phyloP scores from a whole-genome alignment of 2,329 filamentous ascomycete species.

The Diatrype stigma region DNA sequence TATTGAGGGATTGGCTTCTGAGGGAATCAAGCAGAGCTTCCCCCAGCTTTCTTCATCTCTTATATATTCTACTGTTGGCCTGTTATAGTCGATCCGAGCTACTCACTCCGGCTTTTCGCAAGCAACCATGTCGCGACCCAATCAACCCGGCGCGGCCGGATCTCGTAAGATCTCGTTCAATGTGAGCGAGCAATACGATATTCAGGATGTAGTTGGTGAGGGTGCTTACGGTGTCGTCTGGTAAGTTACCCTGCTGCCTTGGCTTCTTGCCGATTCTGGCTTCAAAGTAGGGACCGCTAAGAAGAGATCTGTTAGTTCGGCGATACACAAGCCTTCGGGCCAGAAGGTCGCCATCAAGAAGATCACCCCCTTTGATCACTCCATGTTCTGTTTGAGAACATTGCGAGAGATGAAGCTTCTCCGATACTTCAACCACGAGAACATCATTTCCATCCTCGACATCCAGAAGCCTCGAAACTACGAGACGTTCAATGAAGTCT shows the following conservation, averaged over 20 bases:
- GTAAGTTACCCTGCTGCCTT: slow-evolving; percentile 49
- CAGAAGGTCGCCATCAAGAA: slow-evolving; percentile 99
- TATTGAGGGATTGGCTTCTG: not conserved
- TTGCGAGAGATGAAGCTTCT: slow-evolving; percentile 98
- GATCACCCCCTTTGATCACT: slow-evolving; percentile 98
- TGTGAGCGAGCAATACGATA: slow-evolving; percentile 98
- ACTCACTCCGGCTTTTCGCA: slow-evolving; percentile 2
- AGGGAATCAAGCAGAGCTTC: not conserved
- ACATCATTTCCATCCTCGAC: slow-evolving; percentile 98
- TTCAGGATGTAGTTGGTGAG: slow-evolving; percentile 98
- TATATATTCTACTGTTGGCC: not conserved
- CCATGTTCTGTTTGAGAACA: slow-evolving; percentile 96
- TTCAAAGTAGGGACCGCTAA: slow-evolving; percentile 5
- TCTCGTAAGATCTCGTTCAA: slow-evolving; percentile 99
- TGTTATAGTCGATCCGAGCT: not conserved
- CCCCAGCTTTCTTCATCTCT: not conserved
- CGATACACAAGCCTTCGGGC: slow-evolving; percentile 93
- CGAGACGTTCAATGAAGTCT: slow-evolving; percentile 94
- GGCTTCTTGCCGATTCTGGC: not conserved
- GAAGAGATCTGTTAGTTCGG: slow-evolving; percentile 60
- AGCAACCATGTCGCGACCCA: slow-evolving; percentile 50
- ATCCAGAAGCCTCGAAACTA: slow-evolving; percentile 98
- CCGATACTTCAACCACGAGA: slow-evolving; percentile 99
- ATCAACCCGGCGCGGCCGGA: slow-evolving; percentile 54
- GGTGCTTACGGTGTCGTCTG: slow-evolving; percentile 98